Conservation (phyloP, 2,329 filamentous ascomycete species). For the Monosporascus sp. region DNA sequence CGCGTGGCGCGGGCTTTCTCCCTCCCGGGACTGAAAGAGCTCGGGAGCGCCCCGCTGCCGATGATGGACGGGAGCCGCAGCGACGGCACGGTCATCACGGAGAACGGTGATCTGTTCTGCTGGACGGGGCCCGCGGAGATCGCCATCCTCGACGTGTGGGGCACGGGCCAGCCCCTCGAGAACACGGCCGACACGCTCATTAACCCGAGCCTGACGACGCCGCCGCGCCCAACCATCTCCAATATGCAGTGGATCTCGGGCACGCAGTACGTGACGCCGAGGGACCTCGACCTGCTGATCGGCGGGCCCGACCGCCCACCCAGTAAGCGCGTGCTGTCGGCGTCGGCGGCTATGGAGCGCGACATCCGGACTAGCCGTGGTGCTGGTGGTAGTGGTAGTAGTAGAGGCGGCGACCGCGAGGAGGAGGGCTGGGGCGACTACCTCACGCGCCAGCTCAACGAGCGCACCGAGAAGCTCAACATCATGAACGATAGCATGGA, state of each 20-base stretch:
- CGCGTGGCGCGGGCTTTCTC: conserved; percentile 74
- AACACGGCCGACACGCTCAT: conserved; percentile 67
- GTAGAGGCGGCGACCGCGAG: background rate
- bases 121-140: conserved; percentile 89
- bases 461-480: conserved; percentile 81
- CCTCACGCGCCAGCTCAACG: conserved; percentile 79
- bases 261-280: conserved; percentile 81
- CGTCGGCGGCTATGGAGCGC: conserved; percentile 69
- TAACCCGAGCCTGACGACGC: conserved; percentile 69
- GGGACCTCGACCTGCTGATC: conserved; percentile 85
- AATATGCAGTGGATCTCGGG: conserved; percentile 96
- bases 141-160: conserved; percentile 79
- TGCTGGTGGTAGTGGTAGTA: background rate
- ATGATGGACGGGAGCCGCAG: conserved; percentile 72
- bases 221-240: conserved; percentile 84
- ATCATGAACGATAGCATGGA: conserved; percentile 83
- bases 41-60: conserved; percentile 62
- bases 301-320: conserved; percentile 83
- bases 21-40: conserved; percentile 82
- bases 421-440: conserved; percentile 72
- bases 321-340: conserved; percentile 81
- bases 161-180: conserved; percentile 60
- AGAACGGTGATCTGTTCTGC: conserved; percentile 75
- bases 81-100: conserved; percentile 63
- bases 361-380: conserved; percentile 33